These are phyloP conservation scores for Blastocystis hominis DNA, from an alignment of 352 stramenopile genomes.

Conservation along the genomic window DNA sequence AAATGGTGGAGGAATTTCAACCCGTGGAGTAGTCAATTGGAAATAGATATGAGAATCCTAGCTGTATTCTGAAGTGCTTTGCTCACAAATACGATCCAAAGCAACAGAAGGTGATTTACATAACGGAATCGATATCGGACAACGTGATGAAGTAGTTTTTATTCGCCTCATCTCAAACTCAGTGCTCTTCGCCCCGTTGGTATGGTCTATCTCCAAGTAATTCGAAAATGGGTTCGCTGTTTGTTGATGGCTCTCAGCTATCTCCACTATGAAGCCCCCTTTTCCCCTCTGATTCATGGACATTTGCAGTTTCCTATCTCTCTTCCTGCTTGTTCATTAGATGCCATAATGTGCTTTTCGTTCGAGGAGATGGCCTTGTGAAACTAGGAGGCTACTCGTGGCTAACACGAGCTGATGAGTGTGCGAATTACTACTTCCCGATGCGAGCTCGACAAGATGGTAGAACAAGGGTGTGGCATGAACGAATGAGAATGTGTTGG, in stretches of 20 bases:
- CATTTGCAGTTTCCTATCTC: neutral
- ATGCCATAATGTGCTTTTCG: slow-evolving; percentile 52
- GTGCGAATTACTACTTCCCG: slow-evolving; percentile 11
- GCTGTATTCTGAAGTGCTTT: slow-evolving; percentile 27
- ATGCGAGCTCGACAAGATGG: neutral
- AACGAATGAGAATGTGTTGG: neutral
- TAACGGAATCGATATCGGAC: slow-evolving; percentile 26
- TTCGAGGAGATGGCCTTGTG: slow-evolving; percentile 29
- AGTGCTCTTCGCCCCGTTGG: slow-evolving; percentile 11
- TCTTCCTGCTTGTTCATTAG: neutral
- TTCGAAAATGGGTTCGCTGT: slow-evolving; percentile 5
- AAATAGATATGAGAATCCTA: neutral
- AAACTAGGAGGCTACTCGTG: slow-evolving; percentile 8
- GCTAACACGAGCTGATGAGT: neutral
- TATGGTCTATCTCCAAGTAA: neutral
- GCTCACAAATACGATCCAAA: neutral
- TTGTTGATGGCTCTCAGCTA: neutral
- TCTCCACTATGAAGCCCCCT: neutral
- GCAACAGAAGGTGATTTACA: slow-evolving; percentile 33
- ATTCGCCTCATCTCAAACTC: neutral
- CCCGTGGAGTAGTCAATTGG: neutral
- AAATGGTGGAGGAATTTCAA: neutral
- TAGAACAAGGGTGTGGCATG: neutral
- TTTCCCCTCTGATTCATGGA: slow-evolving; percentile 31
- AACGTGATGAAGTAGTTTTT: neutral